A percentile compares a stretch with the other conserved stretches of the same genome.
Conservation (phyloP, 495 filamentous ascomycete genomes). For the Penicillium macrosclerotiorum region DNA sequence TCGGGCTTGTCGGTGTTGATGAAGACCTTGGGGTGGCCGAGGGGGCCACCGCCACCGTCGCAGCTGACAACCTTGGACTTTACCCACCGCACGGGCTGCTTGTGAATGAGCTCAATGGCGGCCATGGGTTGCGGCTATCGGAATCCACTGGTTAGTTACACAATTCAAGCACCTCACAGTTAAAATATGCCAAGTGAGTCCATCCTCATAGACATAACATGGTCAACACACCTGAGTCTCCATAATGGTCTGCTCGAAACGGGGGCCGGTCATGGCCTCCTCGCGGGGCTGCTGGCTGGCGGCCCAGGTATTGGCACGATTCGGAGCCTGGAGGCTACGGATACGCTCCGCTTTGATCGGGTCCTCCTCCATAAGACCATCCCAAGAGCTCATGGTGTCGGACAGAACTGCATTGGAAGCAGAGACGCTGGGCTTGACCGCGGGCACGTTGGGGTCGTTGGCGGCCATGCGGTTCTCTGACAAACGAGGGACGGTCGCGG, state of each 20-base stretch:
- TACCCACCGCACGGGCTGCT: slow-evolving; percentile 90
- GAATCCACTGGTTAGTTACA: slow-evolving; percentile 11
- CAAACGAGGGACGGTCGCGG: slow-evolving; percentile 47
- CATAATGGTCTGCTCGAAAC: slow-evolving; percentile 96
- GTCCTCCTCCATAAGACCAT: slow-evolving; percentile 53
- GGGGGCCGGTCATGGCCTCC: slow-evolving; percentile 83
- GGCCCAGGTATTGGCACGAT: slow-evolving; percentile 77
- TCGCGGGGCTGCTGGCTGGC: slow-evolving; percentile 75
- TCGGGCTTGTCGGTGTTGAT: slow-evolving; percentile 98
- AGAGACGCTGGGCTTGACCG: slow-evolving; percentile 51
- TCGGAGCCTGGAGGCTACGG: slow-evolving; percentile 77
- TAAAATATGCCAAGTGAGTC: too few species aligned
- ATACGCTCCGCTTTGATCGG: slow-evolving; percentile 58
- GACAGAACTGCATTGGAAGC: slow-evolving; percentile 60
- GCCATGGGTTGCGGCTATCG: slow-evolving; percentile 78
- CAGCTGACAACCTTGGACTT: slow-evolving; percentile 78
- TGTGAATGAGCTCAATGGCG: slow-evolving; percentile 94
- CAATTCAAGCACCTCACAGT: too few species aligned
- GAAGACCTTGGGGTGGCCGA: slow-evolving; percentile 89
- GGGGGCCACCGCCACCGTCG: slow-evolving; percentile 89
- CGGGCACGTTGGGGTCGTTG: slow-evolving; percentile 53
- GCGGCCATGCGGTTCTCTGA: slow-evolving; percentile 50
- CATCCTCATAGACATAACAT: too few species aligned
- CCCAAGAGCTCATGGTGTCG: slow-evolving; percentile 41
- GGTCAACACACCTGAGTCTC: slow-evolving; percentile 76